Evolutionary conservation across 352 stramenopile genomes (phyloP), one percentile per base, ranked within the genome.

Genomic region (Phytopythium chamaehyphon): DNA sequence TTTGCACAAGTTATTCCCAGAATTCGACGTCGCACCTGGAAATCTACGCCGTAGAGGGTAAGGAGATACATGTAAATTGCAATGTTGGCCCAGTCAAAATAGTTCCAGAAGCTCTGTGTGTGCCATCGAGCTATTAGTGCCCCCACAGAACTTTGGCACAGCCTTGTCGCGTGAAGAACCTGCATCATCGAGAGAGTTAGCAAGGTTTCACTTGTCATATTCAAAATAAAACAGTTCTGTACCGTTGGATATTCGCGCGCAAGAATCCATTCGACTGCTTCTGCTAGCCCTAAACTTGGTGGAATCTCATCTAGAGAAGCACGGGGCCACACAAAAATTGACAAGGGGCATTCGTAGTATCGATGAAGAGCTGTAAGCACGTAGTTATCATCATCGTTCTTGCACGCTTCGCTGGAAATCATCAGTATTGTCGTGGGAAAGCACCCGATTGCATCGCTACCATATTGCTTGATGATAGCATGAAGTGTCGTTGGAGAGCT

Each of bases 91-190:
- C 78, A 87, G 47, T 81, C 67, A 9, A 89, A 70, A 21, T 83
- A 85, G 49, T 87, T 89, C 75, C 75, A 89, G 53, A 86, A 86
- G 40, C 57, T 69, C 49, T 89, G 78, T 10, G 50, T 54, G 7
- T 81, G 59, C 78, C 78, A 89, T 7, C 73, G 66, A 15, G 69
- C 26, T 22, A 81, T 58, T 4, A 89, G 54, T 15, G 59, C 61
- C 14, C 74, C 42, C 18, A 89, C 51, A 0, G 71, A 78, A 58
- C 78, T 79, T 8, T 76, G 54, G 11, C 71, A 83, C 10, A 71
- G 62, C 19, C 68, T 54, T 5, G 86, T 65, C 5, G 51, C 64
- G 5, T 52, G 57, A 26, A 84, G 62, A 42, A 86, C 28, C 77
- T 89, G 31, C 3, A 22, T 16, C 23, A 46, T 10, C n/a, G 28